Evolutionary conservation across 164 flowering plant species (phyloP), one percentile per base, ranked within the genome.

Genomic region (Vitis rupestris): DNA sequence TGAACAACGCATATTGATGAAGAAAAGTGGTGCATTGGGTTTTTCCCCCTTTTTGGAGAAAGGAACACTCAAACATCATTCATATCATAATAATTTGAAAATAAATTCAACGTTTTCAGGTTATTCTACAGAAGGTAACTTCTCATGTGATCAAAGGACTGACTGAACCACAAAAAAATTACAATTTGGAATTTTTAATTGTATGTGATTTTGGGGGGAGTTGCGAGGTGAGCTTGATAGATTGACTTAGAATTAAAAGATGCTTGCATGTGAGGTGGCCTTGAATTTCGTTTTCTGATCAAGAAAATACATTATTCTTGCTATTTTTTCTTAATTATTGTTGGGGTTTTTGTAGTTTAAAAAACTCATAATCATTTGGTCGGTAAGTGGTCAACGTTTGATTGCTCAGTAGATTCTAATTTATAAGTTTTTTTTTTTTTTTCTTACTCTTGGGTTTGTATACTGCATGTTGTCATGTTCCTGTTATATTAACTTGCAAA

Each of bases 201-300:
- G 1, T 19, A 13, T 58, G 23, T n/a, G n/a, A 50, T 14, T 53
- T 53, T 53, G n/a, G 16, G 56, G n/a, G 56, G n/a, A 0, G 56
- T 14, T 37, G 44, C 6, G 44, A 19, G 4, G 37, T 23, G 14
- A 19, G 6, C 11, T 27, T 2, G 16, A 30, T 12, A 47, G 52
- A 2, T 12, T 49, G 73, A 72, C 50, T 51, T 31, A 7, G 16
- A 31, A 3, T 55, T 55, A 10, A 15, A 56, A 19, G 29, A 27
- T 5, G 8, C 57, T 12, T 30, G 19, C 74, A 67, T 71, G 74
- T 59, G 80, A 48, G 58, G 19, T 66, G 59, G 65, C 73, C 68
- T 63, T 70, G 55, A 66, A 11, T 68, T 59, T 71, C 60, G 69
- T 9, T 50, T 13, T 4, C 59, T 37, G 8, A 15, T 47, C 31